Evolutionary conservation across 2,329 filamentous ascomycete genomes (phyloP).

Genomic region (Chrysosporium keratinophilum): DNA sequence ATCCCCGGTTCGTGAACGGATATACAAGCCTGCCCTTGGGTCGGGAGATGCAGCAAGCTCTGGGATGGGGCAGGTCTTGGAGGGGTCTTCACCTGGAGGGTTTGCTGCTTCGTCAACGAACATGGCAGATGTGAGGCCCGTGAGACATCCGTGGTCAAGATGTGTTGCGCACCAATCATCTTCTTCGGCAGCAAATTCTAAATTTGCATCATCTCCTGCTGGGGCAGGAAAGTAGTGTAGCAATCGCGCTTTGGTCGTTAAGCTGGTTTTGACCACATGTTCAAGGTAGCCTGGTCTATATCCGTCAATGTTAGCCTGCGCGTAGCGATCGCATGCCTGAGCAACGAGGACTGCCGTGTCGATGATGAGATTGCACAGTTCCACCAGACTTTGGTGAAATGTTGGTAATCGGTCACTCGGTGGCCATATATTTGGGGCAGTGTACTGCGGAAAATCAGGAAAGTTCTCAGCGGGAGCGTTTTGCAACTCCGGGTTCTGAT

Average conservation of each 20-base stretch:
- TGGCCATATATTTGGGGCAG: constrained; percentile 85
- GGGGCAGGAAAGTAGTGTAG: constrained; percentile 75
- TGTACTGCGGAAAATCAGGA: constrained; percentile 69
- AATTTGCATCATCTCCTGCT: neutral
- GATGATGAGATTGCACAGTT: constrained; percentile 74
- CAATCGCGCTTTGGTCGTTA: constrained; percentile 80
- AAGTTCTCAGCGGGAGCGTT: constrained; percentile 29
- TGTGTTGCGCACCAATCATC: constrained; percentile 82
- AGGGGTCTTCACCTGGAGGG: constrained; percentile 29
- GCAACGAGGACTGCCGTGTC: constrained; percentile 83
- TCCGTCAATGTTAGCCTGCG: constrained; percentile 61
- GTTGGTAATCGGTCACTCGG: constrained; percentile 56
- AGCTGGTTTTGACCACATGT: constrained; percentile 71
- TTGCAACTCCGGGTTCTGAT: constrained; percentile 32
- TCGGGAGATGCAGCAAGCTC: constrained; percentile 73
- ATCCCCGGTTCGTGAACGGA: constrained; percentile 69
- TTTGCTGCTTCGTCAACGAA: constrained; percentile 65
- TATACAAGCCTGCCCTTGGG: constrained; percentile 80
- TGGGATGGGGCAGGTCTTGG: constrained; percentile 37
- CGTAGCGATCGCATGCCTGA: constrained; percentile 78
- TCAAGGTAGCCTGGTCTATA: constrained; percentile 76
- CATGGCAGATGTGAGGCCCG: constrained; percentile 89
- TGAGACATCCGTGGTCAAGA: constrained; percentile 84
- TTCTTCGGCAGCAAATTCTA: neutral
- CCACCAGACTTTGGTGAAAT: constrained; percentile 62